phyloP scores from a whole-genome alignment of 768 basidiomycete genomes.

The Boletales sp. region DNA sequence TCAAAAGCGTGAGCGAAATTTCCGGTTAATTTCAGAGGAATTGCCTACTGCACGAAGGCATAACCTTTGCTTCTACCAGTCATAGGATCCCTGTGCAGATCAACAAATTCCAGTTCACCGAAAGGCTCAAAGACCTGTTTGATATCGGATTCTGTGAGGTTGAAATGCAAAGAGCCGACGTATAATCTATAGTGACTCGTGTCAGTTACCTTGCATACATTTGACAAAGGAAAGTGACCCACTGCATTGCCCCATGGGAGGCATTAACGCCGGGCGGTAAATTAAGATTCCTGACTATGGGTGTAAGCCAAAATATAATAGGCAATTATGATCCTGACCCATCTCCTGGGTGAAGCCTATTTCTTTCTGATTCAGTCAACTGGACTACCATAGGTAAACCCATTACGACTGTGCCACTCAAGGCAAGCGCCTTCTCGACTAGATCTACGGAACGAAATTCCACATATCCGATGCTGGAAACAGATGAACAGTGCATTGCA shows the following conservation, averaged over 20 bases:
- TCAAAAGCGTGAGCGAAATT: constrained; percentile 1
- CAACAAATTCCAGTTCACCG: constrained; percentile 96
- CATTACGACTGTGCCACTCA: constrained; percentile 96
- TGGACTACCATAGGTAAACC: constrained; percentile 97
- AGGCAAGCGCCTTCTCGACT: constrained; percentile 84
- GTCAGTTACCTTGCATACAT: constrained; percentile 10
- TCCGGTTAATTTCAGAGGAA: background rate
- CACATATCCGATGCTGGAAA: constrained; percentile 88
- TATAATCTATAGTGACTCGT: constrained; percentile 62
- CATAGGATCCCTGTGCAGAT: constrained; percentile 92
- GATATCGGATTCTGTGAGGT: constrained; percentile 94
- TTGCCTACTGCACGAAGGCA: constrained; percentile 89
- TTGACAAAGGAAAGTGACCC: constrained; percentile 35
- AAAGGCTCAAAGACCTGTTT: constrained; percentile 99
- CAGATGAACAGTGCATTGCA: constrained; percentile 2
- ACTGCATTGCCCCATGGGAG: constrained; percentile 83
- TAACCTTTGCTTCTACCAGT: constrained; percentile 97
- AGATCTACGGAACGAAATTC: constrained; percentile 89
- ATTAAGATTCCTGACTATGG: constrained; percentile 59
- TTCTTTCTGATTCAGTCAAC: constrained; percentile 95
- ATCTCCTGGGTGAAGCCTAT: constrained; percentile 83
- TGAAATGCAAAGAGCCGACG: constrained; percentile 95
- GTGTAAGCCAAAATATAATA: constrained; percentile 9
- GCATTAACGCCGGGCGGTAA: constrained; percentile 82
- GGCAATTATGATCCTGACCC: constrained; percentile 48